Evolutionary conservation across 768 basidiomycete genomes (phyloP).

Genomic region (Lyophyllum shimeji): DNA sequence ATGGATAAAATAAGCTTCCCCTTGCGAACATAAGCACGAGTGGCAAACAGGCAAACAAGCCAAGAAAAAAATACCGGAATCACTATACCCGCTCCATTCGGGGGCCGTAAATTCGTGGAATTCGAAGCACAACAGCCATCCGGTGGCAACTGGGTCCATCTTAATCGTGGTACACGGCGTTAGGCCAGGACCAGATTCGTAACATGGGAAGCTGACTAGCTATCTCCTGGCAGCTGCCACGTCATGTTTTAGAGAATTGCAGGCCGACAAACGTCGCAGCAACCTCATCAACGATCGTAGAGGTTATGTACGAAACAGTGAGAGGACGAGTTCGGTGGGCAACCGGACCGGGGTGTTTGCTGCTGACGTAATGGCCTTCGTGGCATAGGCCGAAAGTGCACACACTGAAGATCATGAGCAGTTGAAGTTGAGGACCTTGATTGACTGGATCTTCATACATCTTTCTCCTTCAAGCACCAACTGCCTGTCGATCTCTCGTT

Average conservation of each 20-base stretch:
- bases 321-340: neutral
- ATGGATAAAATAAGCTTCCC: conserved; percentile 10
- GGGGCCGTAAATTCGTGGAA: neutral
- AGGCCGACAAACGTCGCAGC: neutral
- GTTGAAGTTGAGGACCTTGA: neutral
- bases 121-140: conserved; percentile 1
- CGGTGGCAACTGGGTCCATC: neutral
- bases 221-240: neutral
- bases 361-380: conserved; percentile 1
- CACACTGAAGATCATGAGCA: too few relatives aligned
- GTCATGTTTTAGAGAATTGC: neutral
- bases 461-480: conserved; percentile 15
- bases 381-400: neutral
- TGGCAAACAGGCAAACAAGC: conserved; percentile 12
- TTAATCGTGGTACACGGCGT: neutral
- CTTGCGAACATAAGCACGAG: neutral
- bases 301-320: neutral
- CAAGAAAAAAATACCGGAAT: conserved; percentile 9
- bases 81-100: conserved; percentile 18
- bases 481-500: neutral
- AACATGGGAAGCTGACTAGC: neutral
- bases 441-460: conserved; percentile 1
- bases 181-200: neutral
- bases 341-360: neutral
- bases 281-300: neutral